Conservation (phyloP, 257 asterid species). For the Lycium ferocissimum region DNA sequence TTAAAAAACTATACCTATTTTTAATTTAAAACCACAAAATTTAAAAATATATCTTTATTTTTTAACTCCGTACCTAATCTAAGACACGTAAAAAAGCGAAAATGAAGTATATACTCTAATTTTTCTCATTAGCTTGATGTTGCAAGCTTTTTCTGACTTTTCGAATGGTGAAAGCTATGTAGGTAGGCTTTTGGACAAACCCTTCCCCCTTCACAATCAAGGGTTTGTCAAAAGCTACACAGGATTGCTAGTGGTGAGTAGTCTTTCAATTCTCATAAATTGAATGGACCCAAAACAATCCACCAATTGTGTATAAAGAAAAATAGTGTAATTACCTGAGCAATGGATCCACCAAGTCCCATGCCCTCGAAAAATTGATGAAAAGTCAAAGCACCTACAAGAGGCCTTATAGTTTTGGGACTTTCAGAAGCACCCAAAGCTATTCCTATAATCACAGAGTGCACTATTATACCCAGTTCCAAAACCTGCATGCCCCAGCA, state of each 20-base stretch:
- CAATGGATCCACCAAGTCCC: constrained; percentile 36
- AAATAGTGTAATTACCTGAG: background rate
- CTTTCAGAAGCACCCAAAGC: constrained; percentile 32
- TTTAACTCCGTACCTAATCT: too few relatives aligned
- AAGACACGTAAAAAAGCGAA: too few relatives aligned
- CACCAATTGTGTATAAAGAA: background rate
- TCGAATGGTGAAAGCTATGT: background rate
- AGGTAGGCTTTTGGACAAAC: background rate
- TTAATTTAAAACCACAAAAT: too few relatives aligned
- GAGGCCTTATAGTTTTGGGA: constrained; percentile 15
- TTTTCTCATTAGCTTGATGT: background rate
- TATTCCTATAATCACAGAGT: constrained; percentile 30
- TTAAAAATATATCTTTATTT: too few relatives aligned
- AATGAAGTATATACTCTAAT: background rate
- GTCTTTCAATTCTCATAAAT: background rate
- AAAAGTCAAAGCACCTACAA: constrained; percentile 26
- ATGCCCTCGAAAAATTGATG: constrained; percentile 36
- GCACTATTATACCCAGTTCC: constrained; percentile 28
- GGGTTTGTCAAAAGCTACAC: background rate
- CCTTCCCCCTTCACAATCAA: background rate
- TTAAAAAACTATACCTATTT: too few relatives aligned
- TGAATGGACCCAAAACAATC: background rate
- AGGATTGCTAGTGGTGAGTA: too few relatives aligned
- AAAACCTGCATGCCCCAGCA: constrained; percentile 12
- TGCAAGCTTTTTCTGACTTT: background rate